These are phyloP conservation scores for Eremothecium coryli DNA, from an alignment of 1,139 yeast species.

Conservation along the genomic window DNA sequence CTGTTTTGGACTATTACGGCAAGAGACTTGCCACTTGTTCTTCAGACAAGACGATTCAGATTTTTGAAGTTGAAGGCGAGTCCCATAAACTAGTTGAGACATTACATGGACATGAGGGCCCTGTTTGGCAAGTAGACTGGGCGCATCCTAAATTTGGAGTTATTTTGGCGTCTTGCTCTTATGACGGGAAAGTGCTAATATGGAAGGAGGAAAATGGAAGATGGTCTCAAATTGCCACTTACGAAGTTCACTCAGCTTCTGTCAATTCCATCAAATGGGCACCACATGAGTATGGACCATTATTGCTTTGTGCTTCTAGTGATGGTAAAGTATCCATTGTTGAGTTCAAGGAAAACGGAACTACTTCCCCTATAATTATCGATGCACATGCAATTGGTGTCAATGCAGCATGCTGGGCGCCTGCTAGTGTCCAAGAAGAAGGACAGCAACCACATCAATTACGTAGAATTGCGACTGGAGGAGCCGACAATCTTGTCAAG, in stretches of 20 bases:
- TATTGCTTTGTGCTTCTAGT: slow-evolving; percentile 80
- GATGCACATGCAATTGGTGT: slow-evolving; percentile 89
- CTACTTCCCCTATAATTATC: slow-evolving; percentile 45
- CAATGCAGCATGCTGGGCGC: slow-evolving; percentile 95
- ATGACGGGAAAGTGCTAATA: slow-evolving; percentile 86
- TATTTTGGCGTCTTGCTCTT: slow-evolving; percentile 87
- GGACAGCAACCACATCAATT: slow-evolving; percentile 32
- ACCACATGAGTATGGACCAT: slow-evolving; percentile 93
- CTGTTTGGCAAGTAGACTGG: slow-evolving; percentile 99
- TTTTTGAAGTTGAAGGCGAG: slow-evolving; percentile 85
- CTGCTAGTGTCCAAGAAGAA: slow-evolving; percentile 35
- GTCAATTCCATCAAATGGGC: slow-evolving; percentile 96
- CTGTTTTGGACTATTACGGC: slow-evolving; percentile 93
- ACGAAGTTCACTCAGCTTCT: slow-evolving; percentile 82
- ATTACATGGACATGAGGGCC: slow-evolving; percentile 85
- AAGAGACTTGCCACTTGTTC: slow-evolving; percentile 92
- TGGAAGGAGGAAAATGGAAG: slow-evolving; percentile 91
- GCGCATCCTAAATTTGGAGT: slow-evolving; percentile 98
- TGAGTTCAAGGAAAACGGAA: slow-evolving; percentile 86
- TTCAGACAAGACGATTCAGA: slow-evolving; percentile 86
- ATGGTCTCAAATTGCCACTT: slow-evolving; percentile 86
- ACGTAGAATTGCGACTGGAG: slow-evolving; percentile 81
- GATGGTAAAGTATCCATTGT: slow-evolving; percentile 89
- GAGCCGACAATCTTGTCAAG: slow-evolving; percentile 88
- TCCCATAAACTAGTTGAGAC: slow-evolving; percentile 73